These are phyloP conservation scores for Sequoiadendron giganteum DNA, from an alignment of 75 land plant genomes.

Conservation along the genomic window DNA sequence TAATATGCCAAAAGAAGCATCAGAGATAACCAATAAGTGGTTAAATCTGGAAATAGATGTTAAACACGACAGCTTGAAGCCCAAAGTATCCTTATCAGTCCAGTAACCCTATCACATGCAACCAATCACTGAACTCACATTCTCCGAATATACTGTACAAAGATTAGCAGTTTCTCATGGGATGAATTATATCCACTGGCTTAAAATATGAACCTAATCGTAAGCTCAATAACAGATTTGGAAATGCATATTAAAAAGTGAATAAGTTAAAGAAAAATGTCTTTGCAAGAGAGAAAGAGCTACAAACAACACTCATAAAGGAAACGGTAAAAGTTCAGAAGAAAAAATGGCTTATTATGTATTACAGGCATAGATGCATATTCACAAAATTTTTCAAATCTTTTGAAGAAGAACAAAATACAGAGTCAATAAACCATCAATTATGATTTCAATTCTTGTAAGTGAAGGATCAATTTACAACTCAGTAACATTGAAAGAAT, in stretches of 20 bases:
- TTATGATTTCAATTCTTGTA: constrained; percentile 1
- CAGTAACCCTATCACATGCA: not conserved
- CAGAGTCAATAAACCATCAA: not conserved
- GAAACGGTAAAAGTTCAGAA: not conserved
- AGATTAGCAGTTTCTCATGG: not conserved
- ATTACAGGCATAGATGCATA: not conserved
- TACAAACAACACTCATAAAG: not conserved
- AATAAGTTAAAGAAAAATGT: not conserved
- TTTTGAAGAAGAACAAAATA: not conserved
- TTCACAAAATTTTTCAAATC: not conserved
- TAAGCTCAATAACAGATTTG: not conserved
- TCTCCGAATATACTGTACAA: not conserved
- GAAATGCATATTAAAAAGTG: not conserved
- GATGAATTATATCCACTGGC: not conserved
- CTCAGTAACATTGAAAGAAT: constrained; percentile 5
- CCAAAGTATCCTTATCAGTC: not conserved
- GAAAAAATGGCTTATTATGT: not conserved
- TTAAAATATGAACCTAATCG: not conserved
- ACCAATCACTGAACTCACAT: not conserved
- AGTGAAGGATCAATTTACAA: not conserved
- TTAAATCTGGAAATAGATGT: not conserved
- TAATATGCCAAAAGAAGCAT: not conserved
- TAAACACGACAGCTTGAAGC: not conserved
- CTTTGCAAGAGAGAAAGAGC: not conserved
- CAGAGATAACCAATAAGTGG: not conserved